phyloP scores from a whole-genome alignment of 176 grass and related monocot genomes.

The Rhynchospora tenuis region DNA sequence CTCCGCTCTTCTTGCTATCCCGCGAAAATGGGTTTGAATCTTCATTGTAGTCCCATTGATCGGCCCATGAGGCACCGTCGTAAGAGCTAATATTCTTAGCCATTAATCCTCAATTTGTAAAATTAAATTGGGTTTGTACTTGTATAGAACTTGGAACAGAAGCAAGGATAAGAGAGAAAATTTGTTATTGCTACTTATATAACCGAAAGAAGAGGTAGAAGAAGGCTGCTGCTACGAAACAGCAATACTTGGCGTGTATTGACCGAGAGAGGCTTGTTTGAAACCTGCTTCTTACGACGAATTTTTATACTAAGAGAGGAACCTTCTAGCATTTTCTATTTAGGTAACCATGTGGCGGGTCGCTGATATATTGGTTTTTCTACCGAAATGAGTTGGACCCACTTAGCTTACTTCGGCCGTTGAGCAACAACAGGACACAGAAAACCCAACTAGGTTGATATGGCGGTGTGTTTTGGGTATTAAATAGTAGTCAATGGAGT shows the following conservation, averaged over 20 bases:
- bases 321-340: background rate
- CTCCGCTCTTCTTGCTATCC: background rate
- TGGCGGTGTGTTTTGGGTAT: background rate
- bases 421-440: background rate
- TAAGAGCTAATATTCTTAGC: conserved; percentile 11
- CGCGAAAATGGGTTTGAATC: background rate
- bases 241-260: background rate
- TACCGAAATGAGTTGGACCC: too few species aligned
- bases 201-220: background rate
- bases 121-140: background rate
- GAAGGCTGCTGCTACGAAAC: background rate
- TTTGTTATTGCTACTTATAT: background rate
- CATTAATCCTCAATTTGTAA: conserved; percentile 15
- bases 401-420: background rate
- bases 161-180: background rate
- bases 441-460: background rate
- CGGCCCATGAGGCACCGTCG: conserved; percentile 34
- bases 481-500: background rate
- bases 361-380: background rate
- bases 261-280: background rate
- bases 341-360: background rate
- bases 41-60: conserved; percentile 34
- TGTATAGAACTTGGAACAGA: background rate
- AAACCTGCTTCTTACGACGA: background rate
- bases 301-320: background rate